Evolutionary conservation across 495 filamentous ascomycete species (phyloP).

Genomic region (Jackrogersella minutella): DNA sequence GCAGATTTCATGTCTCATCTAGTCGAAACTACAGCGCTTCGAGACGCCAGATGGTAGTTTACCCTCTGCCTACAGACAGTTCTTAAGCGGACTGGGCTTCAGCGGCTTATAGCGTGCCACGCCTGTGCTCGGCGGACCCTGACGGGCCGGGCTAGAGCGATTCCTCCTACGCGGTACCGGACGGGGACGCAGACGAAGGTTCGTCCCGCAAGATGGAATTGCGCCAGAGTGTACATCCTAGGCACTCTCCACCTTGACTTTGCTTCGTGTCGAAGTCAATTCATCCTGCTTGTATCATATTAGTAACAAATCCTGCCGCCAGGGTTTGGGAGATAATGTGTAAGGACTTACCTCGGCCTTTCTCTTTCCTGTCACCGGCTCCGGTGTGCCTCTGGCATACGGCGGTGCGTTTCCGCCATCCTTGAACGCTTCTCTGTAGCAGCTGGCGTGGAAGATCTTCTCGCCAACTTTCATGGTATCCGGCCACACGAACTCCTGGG

Average conservation of each 20-base stretch:
- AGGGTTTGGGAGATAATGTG: background rate
- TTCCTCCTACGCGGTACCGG: too few species aligned
- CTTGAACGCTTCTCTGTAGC: slow-evolving; percentile 82
- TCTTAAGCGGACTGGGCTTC: slow-evolving; percentile 13
- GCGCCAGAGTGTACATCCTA: slow-evolving; percentile 22
- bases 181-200: too few species aligned
- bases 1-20: background rate
- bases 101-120: background rate
- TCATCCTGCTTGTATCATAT: slow-evolving; percentile 45
- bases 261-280: slow-evolving; percentile 38
- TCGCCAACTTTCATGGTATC: slow-evolving; percentile 82
- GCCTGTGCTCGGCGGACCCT: background rate
- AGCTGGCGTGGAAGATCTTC: slow-evolving; percentile 88
- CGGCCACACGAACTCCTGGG: slow-evolving; percentile 96
- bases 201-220: background rate
- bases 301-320: slow-evolving; percentile 22
- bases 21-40: background rate
- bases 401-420: slow-evolving; percentile 59
- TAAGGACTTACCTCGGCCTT: slow-evolving; percentile 71
- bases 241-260: slow-evolving; percentile 40
- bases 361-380: slow-evolving; percentile 76
- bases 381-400: slow-evolving; percentile 63
- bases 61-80: background rate
- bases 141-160: background rate
- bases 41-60: background rate